phyloP scores from a whole-genome alignment of 208 protist genomes.

The Leishmania lainsoni region DNA sequence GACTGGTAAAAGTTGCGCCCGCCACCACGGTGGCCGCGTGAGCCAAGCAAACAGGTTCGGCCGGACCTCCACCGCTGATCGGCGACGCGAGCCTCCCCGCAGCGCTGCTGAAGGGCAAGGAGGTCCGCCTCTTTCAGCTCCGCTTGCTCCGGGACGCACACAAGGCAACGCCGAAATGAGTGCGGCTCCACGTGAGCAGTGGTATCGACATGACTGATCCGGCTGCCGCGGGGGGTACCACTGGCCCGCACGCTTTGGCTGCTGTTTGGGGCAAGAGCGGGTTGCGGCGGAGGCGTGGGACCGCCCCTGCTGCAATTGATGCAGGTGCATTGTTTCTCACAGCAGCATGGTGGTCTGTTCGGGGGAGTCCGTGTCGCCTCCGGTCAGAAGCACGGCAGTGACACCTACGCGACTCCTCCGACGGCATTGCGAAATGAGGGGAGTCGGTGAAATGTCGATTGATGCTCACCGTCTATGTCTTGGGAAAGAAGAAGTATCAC shows the following conservation, averaged over 20 bases:
- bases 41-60: constrained; percentile 18
- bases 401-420: constrained; percentile 6
- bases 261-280: neutral
- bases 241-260: constrained; percentile 1
- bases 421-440: constrained; percentile 10
- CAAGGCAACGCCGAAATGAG: constrained; percentile 25
- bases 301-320: constrained; percentile 10
- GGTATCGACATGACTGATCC: neutral
- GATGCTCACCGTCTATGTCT: neutral
- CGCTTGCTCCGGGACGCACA: constrained; percentile 69
- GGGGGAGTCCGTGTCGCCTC: neutral
- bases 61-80: constrained; percentile 27
- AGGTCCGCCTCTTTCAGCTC: constrained; percentile 61
- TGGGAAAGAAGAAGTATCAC: neutral
- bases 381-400: neutral
- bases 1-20: constrained; percentile 23
- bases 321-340: constrained; percentile 47
- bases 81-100: constrained; percentile 40
- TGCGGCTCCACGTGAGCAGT: neutral
- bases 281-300: neutral
- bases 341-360: constrained; percentile 58
- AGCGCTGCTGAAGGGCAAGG: constrained; percentile 53
- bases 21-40: neutral
- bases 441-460: neutral
- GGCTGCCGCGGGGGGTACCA: neutral